phyloP scores from a whole-genome alignment of 768 basidiomycete genomes.

The Suillus ampliporus region DNA sequence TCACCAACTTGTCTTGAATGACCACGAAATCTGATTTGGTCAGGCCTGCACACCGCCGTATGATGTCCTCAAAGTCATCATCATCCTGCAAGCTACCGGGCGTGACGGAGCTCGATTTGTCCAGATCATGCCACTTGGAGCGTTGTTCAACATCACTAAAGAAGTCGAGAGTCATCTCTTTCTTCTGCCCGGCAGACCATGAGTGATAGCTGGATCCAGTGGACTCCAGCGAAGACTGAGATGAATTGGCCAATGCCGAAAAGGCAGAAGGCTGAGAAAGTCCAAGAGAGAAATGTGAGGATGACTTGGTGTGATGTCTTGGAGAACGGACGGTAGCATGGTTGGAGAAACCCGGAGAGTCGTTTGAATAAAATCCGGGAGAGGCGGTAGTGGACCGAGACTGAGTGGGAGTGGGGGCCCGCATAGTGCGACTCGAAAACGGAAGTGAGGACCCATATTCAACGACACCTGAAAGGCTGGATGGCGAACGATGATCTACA shows the following conservation, averaged over 20 bases:
- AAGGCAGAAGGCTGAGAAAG: slow-evolving; percentile 66
- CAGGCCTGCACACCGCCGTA: slow-evolving; percentile 69
- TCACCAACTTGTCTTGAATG: slow-evolving; percentile 81
- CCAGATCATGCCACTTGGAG: slow-evolving; percentile 71
- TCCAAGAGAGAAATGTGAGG: slow-evolving; percentile 57
- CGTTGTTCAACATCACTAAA: slow-evolving; percentile 57
- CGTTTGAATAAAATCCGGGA: slow-evolving; percentile 41
- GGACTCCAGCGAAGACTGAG: slow-evolving; percentile 80
- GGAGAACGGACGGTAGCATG: slow-evolving; percentile 57
- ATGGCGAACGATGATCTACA: slow-evolving; percentile 48
- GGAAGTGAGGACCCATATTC: slow-evolving; percentile 55
- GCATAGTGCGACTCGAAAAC: slow-evolving; percentile 45
- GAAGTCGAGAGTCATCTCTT: slow-evolving; percentile 57
- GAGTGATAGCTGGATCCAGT: slow-evolving; percentile 88
- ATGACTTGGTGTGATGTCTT: slow-evolving; percentile 51
- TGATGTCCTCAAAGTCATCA: slow-evolving; percentile 67
- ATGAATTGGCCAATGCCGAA: slow-evolving; percentile 74
- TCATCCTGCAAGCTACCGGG: slow-evolving; percentile 59
- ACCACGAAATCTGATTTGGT: slow-evolving; percentile 70
- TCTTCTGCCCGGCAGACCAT: slow-evolving; percentile 64
- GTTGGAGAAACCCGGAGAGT: slow-evolving; percentile 35
- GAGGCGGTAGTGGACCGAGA: slow-evolving; percentile 61
- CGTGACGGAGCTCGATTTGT: slow-evolving; percentile 53
- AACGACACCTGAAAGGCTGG: slow-evolving; percentile 51
- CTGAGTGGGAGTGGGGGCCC: slow-evolving; percentile 76